These are phyloP conservation scores for Dipteronia sinensis DNA, from an alignment of 345 rosid species.

Conservation along the genomic window DNA sequence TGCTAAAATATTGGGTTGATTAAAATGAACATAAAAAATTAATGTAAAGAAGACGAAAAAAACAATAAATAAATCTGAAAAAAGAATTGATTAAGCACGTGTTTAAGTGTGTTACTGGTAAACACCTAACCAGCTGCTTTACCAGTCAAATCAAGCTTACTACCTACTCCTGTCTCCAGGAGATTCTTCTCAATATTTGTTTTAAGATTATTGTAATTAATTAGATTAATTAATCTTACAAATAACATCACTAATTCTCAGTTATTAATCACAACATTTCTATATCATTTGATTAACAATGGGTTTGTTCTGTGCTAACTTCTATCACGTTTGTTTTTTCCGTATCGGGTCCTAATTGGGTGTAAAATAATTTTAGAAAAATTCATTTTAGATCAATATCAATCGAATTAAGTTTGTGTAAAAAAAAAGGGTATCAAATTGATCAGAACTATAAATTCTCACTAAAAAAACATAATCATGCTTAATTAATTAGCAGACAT, in stretches of 20 bases:
- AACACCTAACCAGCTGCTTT: constrained; percentile 17
- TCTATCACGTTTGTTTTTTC: too few relatives aligned
- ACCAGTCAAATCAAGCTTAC: constrained; percentile 36
- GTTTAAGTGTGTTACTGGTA: neutral
- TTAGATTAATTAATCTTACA: too few relatives aligned
- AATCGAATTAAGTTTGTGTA: too few relatives aligned
- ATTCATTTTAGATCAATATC: too few relatives aligned
- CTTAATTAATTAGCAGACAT: neutral
- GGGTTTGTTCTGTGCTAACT: too few relatives aligned
- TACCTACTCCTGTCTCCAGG: neutral
- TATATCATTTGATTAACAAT: too few relatives aligned
- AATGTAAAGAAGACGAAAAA: neutral
- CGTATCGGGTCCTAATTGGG: too few relatives aligned
- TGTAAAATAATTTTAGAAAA: too few relatives aligned
- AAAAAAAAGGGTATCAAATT: too few relatives aligned
- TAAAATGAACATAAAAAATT: neutral
- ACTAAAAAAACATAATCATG: neutral
- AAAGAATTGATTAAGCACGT: neutral
- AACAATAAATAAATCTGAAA: neutral
- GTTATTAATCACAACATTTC: too few relatives aligned
- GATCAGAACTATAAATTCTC: neutral
- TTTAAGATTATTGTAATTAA: too few relatives aligned
- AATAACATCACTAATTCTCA: too few relatives aligned
- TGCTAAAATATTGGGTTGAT: neutral
- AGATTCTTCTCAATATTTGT: neutral